Percentiles rank a stretch among this genome's conserved stretches.
Conservation (phyloP, 768 basidiomycete genomes). For the Suillus bovinus region DNA sequence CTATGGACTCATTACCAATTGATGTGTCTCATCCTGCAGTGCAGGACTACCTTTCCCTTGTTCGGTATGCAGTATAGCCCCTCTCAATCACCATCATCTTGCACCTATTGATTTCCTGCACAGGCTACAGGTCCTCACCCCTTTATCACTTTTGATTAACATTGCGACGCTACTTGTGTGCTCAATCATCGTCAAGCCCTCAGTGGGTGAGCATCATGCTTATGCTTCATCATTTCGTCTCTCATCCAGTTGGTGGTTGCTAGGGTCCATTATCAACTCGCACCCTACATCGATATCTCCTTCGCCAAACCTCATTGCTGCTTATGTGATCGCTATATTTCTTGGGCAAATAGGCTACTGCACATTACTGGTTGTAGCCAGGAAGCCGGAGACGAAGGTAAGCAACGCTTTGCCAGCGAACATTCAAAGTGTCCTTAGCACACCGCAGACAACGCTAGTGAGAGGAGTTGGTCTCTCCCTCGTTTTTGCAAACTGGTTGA, state of each 20-base stretch:
- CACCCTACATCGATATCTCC: conserved; percentile 78
- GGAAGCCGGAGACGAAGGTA: conserved; percentile 81
- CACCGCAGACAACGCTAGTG: conserved; percentile 55
- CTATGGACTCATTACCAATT: conserved; percentile 58
- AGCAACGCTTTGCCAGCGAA: conserved; percentile 11
- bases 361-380: conserved; percentile 66
- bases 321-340: conserved; percentile 63
- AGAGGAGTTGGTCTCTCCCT: conserved; percentile 82
- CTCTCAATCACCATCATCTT: background rate
- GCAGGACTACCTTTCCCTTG: conserved; percentile 64
- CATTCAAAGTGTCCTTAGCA: conserved; percentile 7
- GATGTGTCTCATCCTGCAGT: conserved; percentile 63
- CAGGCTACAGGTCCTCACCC: conserved; percentile 85
- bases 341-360: conserved; percentile 82
- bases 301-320: conserved; percentile 50
- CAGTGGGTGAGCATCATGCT: conserved; percentile 42
- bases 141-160: conserved; percentile 79
- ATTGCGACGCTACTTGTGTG: conserved; percentile 74
- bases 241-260: background rate
- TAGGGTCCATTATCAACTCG: conserved; percentile 50
- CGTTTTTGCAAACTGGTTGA: conserved; percentile 76
- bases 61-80: conserved; percentile 42
- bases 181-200: conserved; percentile 63
- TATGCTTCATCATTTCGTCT: background rate
- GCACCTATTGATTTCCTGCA: background rate